phyloP scores from a whole-genome alignment of 176 grass and related monocot genomes.

The Microstegium vimineum region DNA sequence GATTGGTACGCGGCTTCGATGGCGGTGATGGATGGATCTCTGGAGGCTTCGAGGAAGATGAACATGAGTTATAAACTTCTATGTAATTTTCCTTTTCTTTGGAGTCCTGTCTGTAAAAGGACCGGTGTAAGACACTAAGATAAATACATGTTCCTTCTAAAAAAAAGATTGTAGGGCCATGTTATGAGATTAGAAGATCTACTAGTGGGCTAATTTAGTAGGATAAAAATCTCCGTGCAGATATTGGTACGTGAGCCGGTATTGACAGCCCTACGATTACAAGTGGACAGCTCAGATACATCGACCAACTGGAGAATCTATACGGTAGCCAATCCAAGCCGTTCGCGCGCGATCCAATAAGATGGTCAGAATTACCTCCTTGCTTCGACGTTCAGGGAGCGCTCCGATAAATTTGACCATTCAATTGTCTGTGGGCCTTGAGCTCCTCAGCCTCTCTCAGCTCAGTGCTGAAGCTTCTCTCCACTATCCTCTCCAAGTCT shows the following conservation, averaged over 20 bases:
- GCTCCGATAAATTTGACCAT: slow-evolving; percentile 3
- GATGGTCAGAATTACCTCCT: background rate
- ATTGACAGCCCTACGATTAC: background rate
- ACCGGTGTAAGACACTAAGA: too few species aligned
- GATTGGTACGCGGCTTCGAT: too few species aligned
- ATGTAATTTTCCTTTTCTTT: too few species aligned
- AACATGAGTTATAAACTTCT: too few species aligned
- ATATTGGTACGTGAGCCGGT: background rate
- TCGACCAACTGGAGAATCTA: background rate
- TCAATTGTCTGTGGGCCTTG: background rate
- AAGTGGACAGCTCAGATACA: too few species aligned
- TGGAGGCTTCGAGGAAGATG: too few species aligned
- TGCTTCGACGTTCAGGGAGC: background rate
- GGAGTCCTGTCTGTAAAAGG: too few species aligned
- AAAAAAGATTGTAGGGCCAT: too few species aligned
- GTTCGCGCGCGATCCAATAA: background rate
- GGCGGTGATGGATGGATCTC: too few species aligned
- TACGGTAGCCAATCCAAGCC: background rate
- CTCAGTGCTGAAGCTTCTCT: background rate
- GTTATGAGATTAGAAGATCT: slow-evolving; percentile 14
- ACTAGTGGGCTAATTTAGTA: background rate
- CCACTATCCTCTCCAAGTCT: background rate
- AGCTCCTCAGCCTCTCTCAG: background rate
- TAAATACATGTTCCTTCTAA: too few species aligned
- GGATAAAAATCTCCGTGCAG: slow-evolving; percentile 8